Conservation (phyloP, 768 basidiomycete species). For the Suillus bovinus region DNA sequence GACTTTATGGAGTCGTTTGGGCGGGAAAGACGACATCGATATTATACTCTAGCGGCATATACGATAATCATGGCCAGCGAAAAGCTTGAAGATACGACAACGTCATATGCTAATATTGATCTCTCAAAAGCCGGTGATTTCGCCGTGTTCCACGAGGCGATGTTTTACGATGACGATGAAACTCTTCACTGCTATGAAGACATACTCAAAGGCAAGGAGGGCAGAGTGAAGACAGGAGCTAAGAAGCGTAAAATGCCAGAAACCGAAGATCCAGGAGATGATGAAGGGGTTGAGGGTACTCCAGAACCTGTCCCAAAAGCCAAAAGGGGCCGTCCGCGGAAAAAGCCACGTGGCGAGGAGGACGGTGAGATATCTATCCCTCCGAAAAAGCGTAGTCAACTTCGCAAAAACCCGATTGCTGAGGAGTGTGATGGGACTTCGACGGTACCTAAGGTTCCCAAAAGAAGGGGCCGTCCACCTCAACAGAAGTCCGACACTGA, state of each 20-base stretch:
- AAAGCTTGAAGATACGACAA: constrained; percentile 54
- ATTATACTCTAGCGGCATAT: constrained; percentile 76
- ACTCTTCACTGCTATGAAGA: constrained; percentile 51
- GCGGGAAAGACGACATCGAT: constrained; percentile 84
- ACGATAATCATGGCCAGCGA: constrained; percentile 61
- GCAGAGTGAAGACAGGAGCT: constrained; percentile 8
- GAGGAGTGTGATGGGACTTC: constrained; percentile 9
- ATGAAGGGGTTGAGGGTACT: constrained; percentile 17
- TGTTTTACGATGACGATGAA: constrained; percentile 55
- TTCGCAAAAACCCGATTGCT: constrained; percentile 25
- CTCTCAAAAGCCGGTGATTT: constrained; percentile 57
- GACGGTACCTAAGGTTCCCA: constrained; percentile 14
- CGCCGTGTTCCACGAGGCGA: constrained; percentile 36
- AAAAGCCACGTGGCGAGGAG: constrained; percentile 24
- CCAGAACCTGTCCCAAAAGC: constrained; percentile 22
- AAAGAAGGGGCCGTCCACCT: constrained; percentile 41
- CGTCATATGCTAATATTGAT: constrained; percentile 47
- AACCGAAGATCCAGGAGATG: constrained; percentile 27
- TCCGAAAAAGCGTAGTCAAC: constrained; percentile 39
- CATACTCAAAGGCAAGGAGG: constrained; percentile 39
- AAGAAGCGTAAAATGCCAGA: constrained; percentile 33
- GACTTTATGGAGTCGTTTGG: constrained; percentile 80
- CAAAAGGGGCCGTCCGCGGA: constrained; percentile 56
- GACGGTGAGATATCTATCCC: constrained; percentile 14
- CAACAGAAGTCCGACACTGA: constrained; percentile 23